phyloP scores from a whole-genome alignment of 1,284 basidiomycete genomes.

The Fomitopsis schrenkii region DNA sequence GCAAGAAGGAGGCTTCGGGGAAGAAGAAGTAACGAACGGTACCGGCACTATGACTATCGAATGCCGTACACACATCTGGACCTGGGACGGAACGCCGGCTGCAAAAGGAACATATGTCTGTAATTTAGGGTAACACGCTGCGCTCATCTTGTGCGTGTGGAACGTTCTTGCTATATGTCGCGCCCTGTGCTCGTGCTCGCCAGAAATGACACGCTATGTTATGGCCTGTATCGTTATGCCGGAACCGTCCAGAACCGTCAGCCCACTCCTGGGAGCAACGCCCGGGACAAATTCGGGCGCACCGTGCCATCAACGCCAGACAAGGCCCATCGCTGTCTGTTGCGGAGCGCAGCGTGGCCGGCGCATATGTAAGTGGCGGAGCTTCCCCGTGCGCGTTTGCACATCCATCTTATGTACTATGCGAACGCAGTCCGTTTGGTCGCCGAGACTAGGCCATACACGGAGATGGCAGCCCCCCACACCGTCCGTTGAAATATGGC shows the following conservation, averaged over 20 bases:
- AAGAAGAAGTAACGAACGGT: conserved; percentile 19
- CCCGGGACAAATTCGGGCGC: neutral
- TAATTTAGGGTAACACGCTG: neutral
- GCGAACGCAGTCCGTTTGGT: neutral
- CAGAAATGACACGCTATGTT: neutral
- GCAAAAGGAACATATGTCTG: conserved; percentile 1
- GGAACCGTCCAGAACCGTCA: neutral
- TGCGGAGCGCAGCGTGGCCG: neutral
- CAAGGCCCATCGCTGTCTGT: neutral
- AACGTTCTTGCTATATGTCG: neutral
- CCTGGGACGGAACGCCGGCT: neutral
- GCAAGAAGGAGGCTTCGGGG: conserved; percentile 21
- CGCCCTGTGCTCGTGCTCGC: neutral
- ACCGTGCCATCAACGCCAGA: neutral
- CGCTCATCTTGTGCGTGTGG: neutral
- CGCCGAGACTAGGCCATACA: neutral
- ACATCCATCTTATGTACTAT: neutral
- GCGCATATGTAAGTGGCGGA: neutral
- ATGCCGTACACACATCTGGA: neutral
- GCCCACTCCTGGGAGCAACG: neutral
- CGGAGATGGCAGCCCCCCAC: neutral
- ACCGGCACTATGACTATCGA: neutral
- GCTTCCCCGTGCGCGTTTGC: neutral
- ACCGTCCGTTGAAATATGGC: neutral
- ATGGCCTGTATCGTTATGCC: neutral